phyloP scores from a whole-genome alignment of 1,139 yeast genomes.

The Taiozyma sp. region DNA sequence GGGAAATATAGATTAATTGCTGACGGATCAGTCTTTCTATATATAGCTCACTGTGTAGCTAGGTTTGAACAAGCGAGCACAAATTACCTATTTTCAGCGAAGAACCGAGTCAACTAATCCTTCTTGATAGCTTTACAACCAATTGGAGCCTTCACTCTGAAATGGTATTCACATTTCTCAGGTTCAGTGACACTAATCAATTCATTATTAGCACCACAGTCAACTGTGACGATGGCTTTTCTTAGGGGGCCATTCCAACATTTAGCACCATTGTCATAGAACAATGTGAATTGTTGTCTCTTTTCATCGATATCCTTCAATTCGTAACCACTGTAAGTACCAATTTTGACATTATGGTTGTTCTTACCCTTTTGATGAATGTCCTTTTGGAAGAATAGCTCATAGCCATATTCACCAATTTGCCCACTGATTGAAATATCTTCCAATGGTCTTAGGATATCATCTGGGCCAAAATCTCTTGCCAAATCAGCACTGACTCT shows the following conservation, averaged over 20 bases:
- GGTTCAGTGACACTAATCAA: constrained; percentile 76
- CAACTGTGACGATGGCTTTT: constrained; percentile 57
- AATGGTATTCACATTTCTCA: constrained; percentile 76
- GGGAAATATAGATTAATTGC: too few relatives aligned
- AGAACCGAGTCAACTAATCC: neutral
- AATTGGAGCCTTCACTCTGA: constrained; percentile 63
- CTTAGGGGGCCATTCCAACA: constrained; percentile 97
- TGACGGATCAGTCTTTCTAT: too few relatives aligned
- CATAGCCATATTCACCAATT: constrained; percentile 70
- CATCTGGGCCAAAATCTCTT: constrained; percentile 54
- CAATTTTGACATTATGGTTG: constrained; percentile 48
- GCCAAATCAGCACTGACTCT: constrained; percentile 11
- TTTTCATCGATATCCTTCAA: constrained; percentile 21
- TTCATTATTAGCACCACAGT: constrained; percentile 59
- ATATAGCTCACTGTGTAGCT: too few relatives aligned
- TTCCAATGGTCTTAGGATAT: constrained; percentile 56
- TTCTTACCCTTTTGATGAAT: constrained; percentile 50
- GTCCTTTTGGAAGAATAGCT: constrained; percentile 52
- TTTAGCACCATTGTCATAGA: constrained; percentile 62
- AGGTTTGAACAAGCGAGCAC: too few relatives aligned
- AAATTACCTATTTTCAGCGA: too few relatives aligned
- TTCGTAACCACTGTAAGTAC: constrained; percentile 34
- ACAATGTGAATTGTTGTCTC: constrained; percentile 33
- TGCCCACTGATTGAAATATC: constrained; percentile 43
- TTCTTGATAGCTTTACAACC: constrained; percentile 45